Evolutionary conservation across 163 green algal genomes (phyloP), one percentile per base, ranked within the genome.

Genomic region (Smithsoniella earleae): DNA sequence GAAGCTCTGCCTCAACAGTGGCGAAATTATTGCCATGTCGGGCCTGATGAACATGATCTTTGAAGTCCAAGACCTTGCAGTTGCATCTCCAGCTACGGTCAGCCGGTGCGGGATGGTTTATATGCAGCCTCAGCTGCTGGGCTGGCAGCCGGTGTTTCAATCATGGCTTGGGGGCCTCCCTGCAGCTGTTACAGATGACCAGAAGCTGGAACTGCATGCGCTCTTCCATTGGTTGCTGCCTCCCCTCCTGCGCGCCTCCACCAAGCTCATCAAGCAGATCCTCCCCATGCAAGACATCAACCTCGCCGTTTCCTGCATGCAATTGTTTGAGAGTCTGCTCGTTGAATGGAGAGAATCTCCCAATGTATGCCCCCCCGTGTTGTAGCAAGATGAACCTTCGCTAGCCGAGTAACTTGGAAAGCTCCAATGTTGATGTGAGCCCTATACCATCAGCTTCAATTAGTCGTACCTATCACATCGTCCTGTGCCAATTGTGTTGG

Each of bases 201-300:
- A 73, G 37, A 73, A 72, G 52, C 25, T 46, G n/a, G 63, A 77
- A 36, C 73, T 85, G 8, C 28, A 44, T 25, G 38, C 18, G 8
- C 73, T 85, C 25, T 65, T 85, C 18, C 66, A 78, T 37, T 80
- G 76, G 77, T 74, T 85, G 40, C 22, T 85, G 28, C 76, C 76
- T 31, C 78, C 78, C 1, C 66, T 75, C 36, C 45, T 85, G 69
- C 77, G 77, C 2, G 64, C 81, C 2, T 77, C 82, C 3, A 46
- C n/a, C 37, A 80, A 77, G 62, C 74, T 80, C 49, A 79, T 75
- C 49, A 63, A 62, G 20, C 34, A 62, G 45, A 66, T 76, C 54
- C 73, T 86, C 2, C 54, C 82, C 2, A 84, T 80, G 62, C 73
- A 82, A 27, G 86, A 92, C 31, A 91, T 91, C 80, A 91, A 91